phyloP scores from a whole-genome alignment of 2,329 filamentous ascomycete species.

The Neonectria hederae region DNA sequence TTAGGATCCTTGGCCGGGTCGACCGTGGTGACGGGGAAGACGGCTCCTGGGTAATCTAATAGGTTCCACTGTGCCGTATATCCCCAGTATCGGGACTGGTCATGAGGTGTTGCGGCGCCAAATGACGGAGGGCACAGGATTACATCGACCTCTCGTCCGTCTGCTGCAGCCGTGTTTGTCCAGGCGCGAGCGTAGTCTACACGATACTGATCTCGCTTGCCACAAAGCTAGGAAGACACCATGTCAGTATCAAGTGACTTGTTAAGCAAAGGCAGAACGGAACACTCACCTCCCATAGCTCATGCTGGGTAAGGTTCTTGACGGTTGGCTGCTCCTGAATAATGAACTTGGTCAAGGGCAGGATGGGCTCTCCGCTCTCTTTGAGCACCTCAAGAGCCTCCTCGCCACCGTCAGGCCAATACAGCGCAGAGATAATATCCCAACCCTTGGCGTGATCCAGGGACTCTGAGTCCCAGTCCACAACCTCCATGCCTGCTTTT shows the following conservation, averaged over 20 bases:
- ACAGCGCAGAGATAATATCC: constrained; percentile 56
- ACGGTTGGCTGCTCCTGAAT: constrained; percentile 61
- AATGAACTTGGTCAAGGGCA: constrained; percentile 68
- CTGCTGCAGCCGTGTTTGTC: constrained; percentile 46
- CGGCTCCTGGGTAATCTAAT: constrained; percentile 70
- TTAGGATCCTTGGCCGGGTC: constrained; percentile 40
- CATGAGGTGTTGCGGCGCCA: constrained; percentile 58
- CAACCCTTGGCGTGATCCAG: constrained; percentile 62
- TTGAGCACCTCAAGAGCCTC: constrained; percentile 61
- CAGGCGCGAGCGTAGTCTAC: constrained; percentile 50
- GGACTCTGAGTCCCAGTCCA: constrained; percentile 62
- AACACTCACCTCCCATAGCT: constrained; percentile 50
- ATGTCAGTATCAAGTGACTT: neutral
- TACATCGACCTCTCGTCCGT: constrained; percentile 60
- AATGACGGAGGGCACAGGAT: constrained; percentile 69
- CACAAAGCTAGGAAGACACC: constrained; percentile 45
- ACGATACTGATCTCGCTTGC: constrained; percentile 52
- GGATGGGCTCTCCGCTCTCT: constrained; percentile 64
- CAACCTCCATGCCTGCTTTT: constrained; percentile 60
- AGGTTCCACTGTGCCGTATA: constrained; percentile 76
- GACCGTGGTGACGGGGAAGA: constrained; percentile 64
- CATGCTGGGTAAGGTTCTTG: constrained; percentile 50
- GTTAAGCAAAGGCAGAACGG: neutral
- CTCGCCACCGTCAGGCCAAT: constrained; percentile 69
- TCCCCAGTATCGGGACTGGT: constrained; percentile 62